Evolutionary conservation across 163 green algal species (phyloP).

Genomic region (Trebouxia gelatinosa): DNA sequence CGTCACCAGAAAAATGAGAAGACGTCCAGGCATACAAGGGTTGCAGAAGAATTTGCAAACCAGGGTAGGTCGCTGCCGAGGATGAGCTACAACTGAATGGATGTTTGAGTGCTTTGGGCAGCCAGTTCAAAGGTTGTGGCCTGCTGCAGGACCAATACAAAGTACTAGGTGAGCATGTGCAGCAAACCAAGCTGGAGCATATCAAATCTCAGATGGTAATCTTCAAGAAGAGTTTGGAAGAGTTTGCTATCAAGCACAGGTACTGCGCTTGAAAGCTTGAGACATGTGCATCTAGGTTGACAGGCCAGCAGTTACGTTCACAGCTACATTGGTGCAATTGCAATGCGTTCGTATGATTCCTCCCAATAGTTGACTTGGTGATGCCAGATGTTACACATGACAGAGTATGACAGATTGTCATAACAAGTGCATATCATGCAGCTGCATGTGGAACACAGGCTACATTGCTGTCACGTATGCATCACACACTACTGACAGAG

Average conservation of each 20-base stretch:
- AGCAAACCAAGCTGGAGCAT: conserved; percentile 54
- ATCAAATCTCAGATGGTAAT: conserved; percentile 79
- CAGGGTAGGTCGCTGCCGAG: conserved; percentile 39
- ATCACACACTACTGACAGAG: no score
- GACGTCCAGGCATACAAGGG: conserved; percentile 65
- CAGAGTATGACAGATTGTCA: not conserved
- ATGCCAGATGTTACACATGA: no score
- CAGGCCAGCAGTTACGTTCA: no score
- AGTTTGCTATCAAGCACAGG: conserved; percentile 83
- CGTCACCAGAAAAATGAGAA: conserved; percentile 46
- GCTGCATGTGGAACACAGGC: no score
- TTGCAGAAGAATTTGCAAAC: conserved; percentile 55
- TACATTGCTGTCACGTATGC: no score
- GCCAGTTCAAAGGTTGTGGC: not conserved
- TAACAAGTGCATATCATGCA: no score
- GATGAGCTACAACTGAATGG: not conserved
- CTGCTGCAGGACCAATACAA: conserved; percentile 55
- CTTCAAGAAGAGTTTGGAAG: conserved; percentile 83
- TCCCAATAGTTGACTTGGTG: no score
- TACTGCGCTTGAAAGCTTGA: not conserved
- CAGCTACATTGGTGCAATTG: no score
- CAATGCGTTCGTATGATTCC: no score
- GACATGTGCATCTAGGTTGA: no score
- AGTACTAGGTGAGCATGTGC: conserved; percentile 62
- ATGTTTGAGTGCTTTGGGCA: not conserved